Percentiles rank a stretch among this genome's conserved stretches.
These are phyloP conservation scores for Scedosporium dehoogii DNA, from an alignment of 2,329 filamentous ascomycete species.

Conservation along the genomic window DNA sequence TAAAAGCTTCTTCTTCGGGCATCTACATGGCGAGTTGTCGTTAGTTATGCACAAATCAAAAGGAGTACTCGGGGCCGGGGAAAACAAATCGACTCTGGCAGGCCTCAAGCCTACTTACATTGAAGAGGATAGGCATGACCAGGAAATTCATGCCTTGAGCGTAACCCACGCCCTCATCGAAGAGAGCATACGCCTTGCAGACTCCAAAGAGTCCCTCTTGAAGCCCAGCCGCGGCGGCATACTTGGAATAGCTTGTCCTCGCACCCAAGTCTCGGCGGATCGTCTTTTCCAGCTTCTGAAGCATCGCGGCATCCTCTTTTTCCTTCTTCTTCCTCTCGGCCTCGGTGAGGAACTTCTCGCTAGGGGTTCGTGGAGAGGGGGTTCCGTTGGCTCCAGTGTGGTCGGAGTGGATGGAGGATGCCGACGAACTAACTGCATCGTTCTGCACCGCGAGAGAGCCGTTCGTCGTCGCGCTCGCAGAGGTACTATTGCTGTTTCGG, in stretches of 20 bases:
- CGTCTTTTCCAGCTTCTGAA: slow-evolving; percentile 79
- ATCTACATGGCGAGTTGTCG: slow-evolving; percentile 41
- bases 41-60: neutral
- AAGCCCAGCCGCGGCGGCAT: slow-evolving; percentile 78
- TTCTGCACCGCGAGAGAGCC: slow-evolving; percentile 49
- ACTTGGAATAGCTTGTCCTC: slow-evolving; percentile 93
- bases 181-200: slow-evolving; percentile 95
- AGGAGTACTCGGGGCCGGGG: too few relatives aligned
- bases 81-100: neutral
- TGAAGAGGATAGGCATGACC: slow-evolving; percentile 92
- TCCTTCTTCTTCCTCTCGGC: slow-evolving; percentile 67
- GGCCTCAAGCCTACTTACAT: slow-evolving; percentile 43
- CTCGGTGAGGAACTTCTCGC: slow-evolving; percentile 49
- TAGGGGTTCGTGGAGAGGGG: slow-evolving; percentile 38
- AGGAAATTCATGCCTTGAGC: slow-evolving; percentile 99
- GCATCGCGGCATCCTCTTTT: slow-evolving; percentile 62
- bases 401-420: slow-evolving; percentile 77
- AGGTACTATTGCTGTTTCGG: slow-evolving; percentile 43
- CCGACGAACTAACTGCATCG: slow-evolving; percentile 63
- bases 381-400: slow-evolving; percentile 52
- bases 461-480: slow-evolving; percentile 41
- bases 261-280: slow-evolving; percentile 88
- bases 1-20: slow-evolving; percentile 96
- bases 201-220: slow-evolving; percentile 92
- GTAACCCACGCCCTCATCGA: slow-evolving; percentile 89